phyloP scores from a whole-genome alignment of 805 yeast species.

The Ogataea paraovalis region DNA sequence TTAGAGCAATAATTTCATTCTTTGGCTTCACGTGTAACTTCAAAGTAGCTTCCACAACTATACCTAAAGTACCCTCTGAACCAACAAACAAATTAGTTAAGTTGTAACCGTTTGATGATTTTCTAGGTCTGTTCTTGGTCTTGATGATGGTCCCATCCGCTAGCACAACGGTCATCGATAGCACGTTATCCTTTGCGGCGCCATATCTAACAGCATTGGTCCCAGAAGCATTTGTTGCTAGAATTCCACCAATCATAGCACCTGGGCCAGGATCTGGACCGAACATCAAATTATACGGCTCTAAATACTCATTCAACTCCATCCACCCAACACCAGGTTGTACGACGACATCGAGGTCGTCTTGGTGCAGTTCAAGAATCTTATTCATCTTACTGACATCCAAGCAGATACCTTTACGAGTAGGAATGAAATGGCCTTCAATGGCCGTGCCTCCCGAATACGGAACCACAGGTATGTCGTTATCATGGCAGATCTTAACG shows the following conservation, averaged over 20 bases:
- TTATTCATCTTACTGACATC: conserved; percentile 62
- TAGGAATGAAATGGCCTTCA: conserved; percentile 74
- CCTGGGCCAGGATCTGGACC: conserved; percentile 82
- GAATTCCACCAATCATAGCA: conserved; percentile 73
- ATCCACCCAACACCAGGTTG: conserved; percentile 83
- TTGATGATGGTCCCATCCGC: conserved; percentile 78
- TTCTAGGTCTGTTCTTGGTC: conserved; percentile 71
- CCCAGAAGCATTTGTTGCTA: conserved; percentile 74
- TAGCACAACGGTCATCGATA: conserved; percentile 66
- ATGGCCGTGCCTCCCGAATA: conserved; percentile 74
- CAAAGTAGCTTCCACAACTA: conserved; percentile 73
- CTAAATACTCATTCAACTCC: conserved; percentile 51
- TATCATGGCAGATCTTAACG: conserved; percentile 36
- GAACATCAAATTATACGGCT: conserved; percentile 51
- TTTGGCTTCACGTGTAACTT: conserved; percentile 63
- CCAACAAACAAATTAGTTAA: conserved; percentile 73
- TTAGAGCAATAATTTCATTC: conserved; percentile 63
- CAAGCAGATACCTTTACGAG: conserved; percentile 57
- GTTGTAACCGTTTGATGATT: conserved; percentile 77
- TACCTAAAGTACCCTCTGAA: conserved; percentile 75
- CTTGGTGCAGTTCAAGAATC: conserved; percentile 51
- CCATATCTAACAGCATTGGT: conserved; percentile 77
- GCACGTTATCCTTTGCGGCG: conserved; percentile 70
- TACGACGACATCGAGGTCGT: conserved; percentile 70
- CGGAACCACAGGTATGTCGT: conserved; percentile 68